Percentiles rank a stretch among this genome's conserved stretches.
phyloP scores from a whole-genome alignment of 768 basidiomycete species.

The Russula abietina region DNA sequence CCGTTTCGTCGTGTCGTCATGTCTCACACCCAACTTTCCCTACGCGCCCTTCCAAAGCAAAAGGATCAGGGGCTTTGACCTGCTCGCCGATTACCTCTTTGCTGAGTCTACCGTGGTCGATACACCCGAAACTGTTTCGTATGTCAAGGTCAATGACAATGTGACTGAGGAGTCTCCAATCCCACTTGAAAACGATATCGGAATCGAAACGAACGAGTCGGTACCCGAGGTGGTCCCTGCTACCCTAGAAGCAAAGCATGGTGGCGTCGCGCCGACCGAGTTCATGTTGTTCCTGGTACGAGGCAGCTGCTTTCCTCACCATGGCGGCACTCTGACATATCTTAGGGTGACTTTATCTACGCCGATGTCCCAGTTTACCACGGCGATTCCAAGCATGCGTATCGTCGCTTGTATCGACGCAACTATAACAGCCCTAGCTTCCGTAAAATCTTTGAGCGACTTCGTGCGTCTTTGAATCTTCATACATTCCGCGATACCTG shows the following conservation, averaged over 20 bases:
- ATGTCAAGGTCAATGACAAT: conserved; percentile 6
- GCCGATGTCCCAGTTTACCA: conserved; percentile 62
- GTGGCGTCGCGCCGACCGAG: conserved; percentile 35
- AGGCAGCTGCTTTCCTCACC: background rate
- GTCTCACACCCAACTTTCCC: conserved; percentile 67
- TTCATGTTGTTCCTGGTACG: conserved; percentile 56
- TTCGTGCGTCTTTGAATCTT: conserved; percentile 46
- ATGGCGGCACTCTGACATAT: background rate
- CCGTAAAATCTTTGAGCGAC: conserved; percentile 57
- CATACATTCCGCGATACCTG: background rate
- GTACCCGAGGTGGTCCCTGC: conserved; percentile 11
- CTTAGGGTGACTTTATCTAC: conserved; percentile 64
- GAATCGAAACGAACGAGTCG: background rate
- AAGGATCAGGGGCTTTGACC: conserved; percentile 58
- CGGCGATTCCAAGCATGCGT: conserved; percentile 53
- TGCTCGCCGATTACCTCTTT: conserved; percentile 51
- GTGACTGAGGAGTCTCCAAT: conserved; percentile 1
- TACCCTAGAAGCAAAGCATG: background rate
- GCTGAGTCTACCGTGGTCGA: conserved; percentile 24
- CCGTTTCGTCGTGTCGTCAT: conserved; percentile 64
- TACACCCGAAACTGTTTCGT: conserved; percentile 10
- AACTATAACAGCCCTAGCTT: conserved; percentile 61
- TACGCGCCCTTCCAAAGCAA: conserved; percentile 50
- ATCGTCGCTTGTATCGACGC: conserved; percentile 59
- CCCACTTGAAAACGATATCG: background rate